phyloP scores from a whole-genome alignment of 1,284 basidiomycete species.

The Leccinum angustisporum region DNA sequence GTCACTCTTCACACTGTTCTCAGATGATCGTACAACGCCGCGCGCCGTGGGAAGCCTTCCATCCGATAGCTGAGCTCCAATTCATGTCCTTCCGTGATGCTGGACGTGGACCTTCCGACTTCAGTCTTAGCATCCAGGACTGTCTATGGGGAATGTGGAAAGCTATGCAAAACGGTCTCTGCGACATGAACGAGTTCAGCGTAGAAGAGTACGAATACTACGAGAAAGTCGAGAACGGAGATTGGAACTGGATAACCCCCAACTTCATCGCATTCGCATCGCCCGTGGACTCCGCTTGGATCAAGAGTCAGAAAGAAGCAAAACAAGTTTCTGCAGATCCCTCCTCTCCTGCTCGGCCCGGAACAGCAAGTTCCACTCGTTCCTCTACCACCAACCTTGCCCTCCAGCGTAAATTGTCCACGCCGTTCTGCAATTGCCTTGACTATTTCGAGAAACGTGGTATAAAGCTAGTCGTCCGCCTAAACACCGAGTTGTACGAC shows the following conservation, averaged over 20 bases:
- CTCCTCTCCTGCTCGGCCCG: slow-evolving; percentile 33
- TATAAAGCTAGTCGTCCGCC: slow-evolving; percentile 89
- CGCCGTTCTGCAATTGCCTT: slow-evolving; percentile 84
- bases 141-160: slow-evolving; percentile 96
- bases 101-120: slow-evolving; percentile 90
- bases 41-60: slow-evolving; percentile 93
- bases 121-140: slow-evolving; percentile 90
- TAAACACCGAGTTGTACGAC: slow-evolving; percentile 96
- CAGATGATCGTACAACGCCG: slow-evolving; percentile 93
- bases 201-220: slow-evolving; percentile 91
- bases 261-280: slow-evolving; percentile 96
- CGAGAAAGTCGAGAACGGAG: slow-evolving; percentile 95
- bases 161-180: slow-evolving; percentile 85
- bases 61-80: slow-evolving; percentile 87
- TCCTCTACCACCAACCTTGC: slow-evolving; percentile 48
- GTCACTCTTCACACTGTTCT: slow-evolving; percentile 18
- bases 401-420: slow-evolving; percentile 72
- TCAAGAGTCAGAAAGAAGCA: slow-evolving; percentile 68
- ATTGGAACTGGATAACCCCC: slow-evolving; percentile 96
- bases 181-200: slow-evolving; percentile 90
- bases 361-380: slow-evolving; percentile 24
- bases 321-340: slow-evolving; percentile 52
- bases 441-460: slow-evolving; percentile 88
- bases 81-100: slow-evolving; percentile 97
- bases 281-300: slow-evolving; percentile 79